phyloP scores from a whole-genome alignment of 169 alveolate species.

The Cryptosporidium parvum region DNA sequence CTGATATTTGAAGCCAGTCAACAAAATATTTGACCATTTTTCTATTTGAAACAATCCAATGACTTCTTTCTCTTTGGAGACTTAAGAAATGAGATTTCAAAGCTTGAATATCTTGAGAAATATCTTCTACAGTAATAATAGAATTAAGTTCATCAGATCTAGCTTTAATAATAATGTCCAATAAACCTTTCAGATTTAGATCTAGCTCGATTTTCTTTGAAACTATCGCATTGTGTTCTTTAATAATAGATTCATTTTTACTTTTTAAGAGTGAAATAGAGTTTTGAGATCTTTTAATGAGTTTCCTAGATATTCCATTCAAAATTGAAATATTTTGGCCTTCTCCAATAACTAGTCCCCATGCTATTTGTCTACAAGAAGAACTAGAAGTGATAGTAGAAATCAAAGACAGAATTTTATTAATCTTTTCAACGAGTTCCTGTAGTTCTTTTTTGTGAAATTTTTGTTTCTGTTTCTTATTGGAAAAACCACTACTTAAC shows the following conservation, averaged over 20 bases:
- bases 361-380: slow-evolving; percentile 50
- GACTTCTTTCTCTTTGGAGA: not conserved
- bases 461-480: not conserved
- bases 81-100: not conserved
- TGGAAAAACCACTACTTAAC: slow-evolving; percentile 1
- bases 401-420: not conserved
- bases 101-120: slow-evolving; percentile 24
- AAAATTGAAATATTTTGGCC: not conserved
- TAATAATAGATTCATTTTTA: not conserved
- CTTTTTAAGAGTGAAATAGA: slow-evolving; percentile 3
- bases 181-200: slow-evolving; percentile 28
- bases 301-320: slow-evolving; percentile 11
- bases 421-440: not conserved
- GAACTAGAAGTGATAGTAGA: not conserved
- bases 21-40: not conserved
- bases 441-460: not conserved
- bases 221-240: slow-evolving; percentile 10
- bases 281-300: slow-evolving; percentile 12
- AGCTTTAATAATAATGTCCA: slow-evolving; percentile 16
- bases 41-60: slow-evolving; percentile 43
- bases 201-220: not conserved
- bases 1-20: slow-evolving; percentile 36
- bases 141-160: slow-evolving; percentile 24
- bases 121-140: slow-evolving; percentile 36
- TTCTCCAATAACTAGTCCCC: slow-evolving; percentile 26